Conservation (phyloP, 768 basidiomycete species). For the Lactarius pseudohatsudake region DNA sequence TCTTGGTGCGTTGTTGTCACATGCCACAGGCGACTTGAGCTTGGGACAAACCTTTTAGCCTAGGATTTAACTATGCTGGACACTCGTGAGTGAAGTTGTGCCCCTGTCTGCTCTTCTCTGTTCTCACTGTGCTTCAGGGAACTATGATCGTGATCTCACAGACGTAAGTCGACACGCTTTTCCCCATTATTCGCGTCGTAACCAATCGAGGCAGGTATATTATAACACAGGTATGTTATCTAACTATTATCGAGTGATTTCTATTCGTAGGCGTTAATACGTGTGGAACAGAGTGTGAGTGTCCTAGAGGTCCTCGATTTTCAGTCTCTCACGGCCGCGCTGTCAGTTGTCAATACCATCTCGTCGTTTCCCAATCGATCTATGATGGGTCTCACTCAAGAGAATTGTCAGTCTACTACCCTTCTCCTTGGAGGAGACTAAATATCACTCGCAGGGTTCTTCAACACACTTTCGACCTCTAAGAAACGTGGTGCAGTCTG, state of each 20-base stretch:
- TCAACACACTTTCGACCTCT: conserved; percentile 46
- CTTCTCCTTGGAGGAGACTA: not conserved
- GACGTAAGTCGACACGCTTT: conserved; percentile 41
- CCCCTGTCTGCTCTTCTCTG: not conserved
- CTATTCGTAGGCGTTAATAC: not conserved
- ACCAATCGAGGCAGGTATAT: conserved; percentile 37
- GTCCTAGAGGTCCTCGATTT: not conserved
- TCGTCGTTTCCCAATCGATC: conserved; percentile 47
- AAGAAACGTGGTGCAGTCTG: conserved; percentile 50
- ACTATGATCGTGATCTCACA: conserved; percentile 59
- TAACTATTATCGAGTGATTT: conserved; percentile 11
- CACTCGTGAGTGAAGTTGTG: conserved; percentile 43
- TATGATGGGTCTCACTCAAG: conserved; percentile 55
- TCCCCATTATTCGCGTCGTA: not conserved
- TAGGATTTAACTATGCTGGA: conserved; percentile 60
- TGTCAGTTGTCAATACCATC: conserved; percentile 44
- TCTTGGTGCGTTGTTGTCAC: conserved; percentile 37
- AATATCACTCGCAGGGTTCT: conserved; percentile 43
- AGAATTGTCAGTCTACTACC: conserved; percentile 43
- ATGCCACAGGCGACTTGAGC: not conserved
- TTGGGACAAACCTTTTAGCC: not conserved
- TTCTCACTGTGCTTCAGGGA: conserved; percentile 32
- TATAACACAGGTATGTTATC: conserved; percentile 49
- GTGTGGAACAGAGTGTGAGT: conserved; percentile 22
- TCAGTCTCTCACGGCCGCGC: not conserved